phyloP scores from a whole-genome alignment of 805 yeast genomes.

The Pichia exigua region DNA sequence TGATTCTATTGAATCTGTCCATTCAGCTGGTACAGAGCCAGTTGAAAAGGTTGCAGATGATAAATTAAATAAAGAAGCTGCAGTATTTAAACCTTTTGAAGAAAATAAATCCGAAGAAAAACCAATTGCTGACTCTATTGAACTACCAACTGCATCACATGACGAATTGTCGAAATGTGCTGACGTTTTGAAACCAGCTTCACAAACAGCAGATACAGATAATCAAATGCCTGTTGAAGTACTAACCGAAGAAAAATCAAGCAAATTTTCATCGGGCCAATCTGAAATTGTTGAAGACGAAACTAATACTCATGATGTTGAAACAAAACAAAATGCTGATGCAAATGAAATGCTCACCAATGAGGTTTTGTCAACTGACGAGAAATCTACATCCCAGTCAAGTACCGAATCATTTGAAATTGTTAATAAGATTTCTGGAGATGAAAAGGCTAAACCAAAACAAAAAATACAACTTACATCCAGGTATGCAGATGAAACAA shows the following conservation, averaged over 20 bases:
- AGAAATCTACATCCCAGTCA: not conserved
- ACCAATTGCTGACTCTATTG: too few species aligned
- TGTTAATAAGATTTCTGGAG: not conserved
- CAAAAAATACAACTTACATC: not conserved
- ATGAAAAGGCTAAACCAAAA: not conserved
- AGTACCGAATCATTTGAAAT: not conserved
- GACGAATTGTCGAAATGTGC: not conserved
- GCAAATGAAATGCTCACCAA: not conserved
- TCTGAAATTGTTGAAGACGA: not conserved
- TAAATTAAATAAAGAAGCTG: too few species aligned
- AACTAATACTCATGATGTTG: not conserved
- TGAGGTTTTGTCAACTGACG: not conserved
- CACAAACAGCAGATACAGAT: not conserved
- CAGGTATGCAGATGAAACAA: not conserved
- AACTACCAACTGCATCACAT: not conserved
- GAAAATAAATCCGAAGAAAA: not conserved
- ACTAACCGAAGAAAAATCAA: not conserved
- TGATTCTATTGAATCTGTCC: not conserved
- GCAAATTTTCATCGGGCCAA: not conserved
- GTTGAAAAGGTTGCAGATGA: not conserved
- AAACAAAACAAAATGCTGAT: not conserved
- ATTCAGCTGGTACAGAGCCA: not conserved
- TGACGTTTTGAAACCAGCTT: not conserved
- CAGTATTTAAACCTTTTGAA: too few species aligned
- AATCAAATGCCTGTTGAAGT: not conserved